Conservation (phyloP, 1,284 basidiomycete species). For the Tilletia horrida region DNA sequence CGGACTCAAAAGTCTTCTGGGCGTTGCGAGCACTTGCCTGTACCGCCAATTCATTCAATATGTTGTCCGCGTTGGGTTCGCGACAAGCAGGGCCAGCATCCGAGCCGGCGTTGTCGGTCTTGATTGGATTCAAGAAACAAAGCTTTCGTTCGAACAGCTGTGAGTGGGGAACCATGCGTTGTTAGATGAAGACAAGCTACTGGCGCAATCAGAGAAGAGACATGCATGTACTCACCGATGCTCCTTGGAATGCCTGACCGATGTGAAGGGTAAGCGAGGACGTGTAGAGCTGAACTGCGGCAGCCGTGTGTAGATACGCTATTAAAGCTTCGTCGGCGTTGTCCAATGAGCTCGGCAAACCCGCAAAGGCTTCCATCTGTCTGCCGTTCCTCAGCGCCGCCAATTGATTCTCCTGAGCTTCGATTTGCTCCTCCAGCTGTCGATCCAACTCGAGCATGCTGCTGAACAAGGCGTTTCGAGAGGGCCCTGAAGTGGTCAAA, state of each 20-base stretch:
- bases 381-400: neutral
- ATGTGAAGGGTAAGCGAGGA: conserved; percentile 47
- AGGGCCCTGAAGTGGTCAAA: neutral
- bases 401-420: conserved; percentile 24
- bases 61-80: conserved; percentile 40
- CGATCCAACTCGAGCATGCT: conserved; percentile 46
- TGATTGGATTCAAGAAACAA: conserved; percentile 49
- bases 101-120: conserved; percentile 32
- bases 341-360: conserved; percentile 15
- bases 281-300: conserved; percentile 47
- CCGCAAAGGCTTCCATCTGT: neutral
- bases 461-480: conserved; percentile 13
- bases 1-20: neutral
- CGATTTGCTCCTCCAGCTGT: conserved; percentile 43
- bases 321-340: conserved; percentile 41
- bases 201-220: neutral
- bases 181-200: neutral
- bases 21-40: neutral
- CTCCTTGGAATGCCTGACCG: conserved; percentile 48
- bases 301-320: conserved; percentile 35
- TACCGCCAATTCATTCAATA: conserved; percentile 21
- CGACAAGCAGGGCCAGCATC: conserved; percentile 31
- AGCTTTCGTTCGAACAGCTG: conserved; percentile 47
- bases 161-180: neutral
- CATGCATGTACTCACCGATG: conserved; percentile 27